phyloP scores from a whole-genome alignment of 352 stramenopile species.

The Pythium folliculosum region DNA sequence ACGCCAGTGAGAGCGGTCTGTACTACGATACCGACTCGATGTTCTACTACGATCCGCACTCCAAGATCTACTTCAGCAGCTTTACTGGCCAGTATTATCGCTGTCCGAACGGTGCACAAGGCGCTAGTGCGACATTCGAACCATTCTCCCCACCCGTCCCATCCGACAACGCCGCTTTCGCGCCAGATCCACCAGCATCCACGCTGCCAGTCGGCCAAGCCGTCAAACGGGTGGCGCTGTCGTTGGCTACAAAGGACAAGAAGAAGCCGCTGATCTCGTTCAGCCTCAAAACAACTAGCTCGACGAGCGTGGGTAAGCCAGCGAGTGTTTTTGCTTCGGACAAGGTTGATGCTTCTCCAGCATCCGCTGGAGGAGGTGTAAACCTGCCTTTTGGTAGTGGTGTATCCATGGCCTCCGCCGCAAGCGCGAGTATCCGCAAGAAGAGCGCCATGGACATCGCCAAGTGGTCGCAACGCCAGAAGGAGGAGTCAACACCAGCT shows the following conservation, averaged over 20 bases:
- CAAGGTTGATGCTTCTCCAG: background rate
- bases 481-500: conserved; percentile 24
- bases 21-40: conserved; percentile 84
- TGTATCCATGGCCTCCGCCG: conserved; percentile 21
- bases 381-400: conserved; percentile 1
- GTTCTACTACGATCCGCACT: conserved; percentile 82
- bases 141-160: conserved; percentile 50
- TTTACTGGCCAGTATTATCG: conserved; percentile 72
- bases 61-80: conserved; percentile 75
- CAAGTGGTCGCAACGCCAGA: conserved; percentile 72
- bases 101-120: conserved; percentile 34
- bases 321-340: conserved; percentile 7
- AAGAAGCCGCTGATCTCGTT: conserved; percentile 81
- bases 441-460: conserved; percentile 82
- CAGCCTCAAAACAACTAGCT: conserved; percentile 37
- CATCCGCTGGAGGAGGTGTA: background rate
- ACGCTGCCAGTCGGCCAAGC: background rate
- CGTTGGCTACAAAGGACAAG: conserved; percentile 47
- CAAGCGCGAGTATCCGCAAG: conserved; percentile 50
- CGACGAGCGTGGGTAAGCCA: conserved; percentile 2
- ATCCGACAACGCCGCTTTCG: conserved; percentile 37
- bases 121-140: conserved; percentile 41
- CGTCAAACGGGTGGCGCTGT: conserved; percentile 18
- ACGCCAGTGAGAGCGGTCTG: conserved; percentile 58
- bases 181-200: background rate